phyloP scores from a whole-genome alignment of 768 basidiomycete genomes.

The Cystofilobasidium macerans region DNA sequence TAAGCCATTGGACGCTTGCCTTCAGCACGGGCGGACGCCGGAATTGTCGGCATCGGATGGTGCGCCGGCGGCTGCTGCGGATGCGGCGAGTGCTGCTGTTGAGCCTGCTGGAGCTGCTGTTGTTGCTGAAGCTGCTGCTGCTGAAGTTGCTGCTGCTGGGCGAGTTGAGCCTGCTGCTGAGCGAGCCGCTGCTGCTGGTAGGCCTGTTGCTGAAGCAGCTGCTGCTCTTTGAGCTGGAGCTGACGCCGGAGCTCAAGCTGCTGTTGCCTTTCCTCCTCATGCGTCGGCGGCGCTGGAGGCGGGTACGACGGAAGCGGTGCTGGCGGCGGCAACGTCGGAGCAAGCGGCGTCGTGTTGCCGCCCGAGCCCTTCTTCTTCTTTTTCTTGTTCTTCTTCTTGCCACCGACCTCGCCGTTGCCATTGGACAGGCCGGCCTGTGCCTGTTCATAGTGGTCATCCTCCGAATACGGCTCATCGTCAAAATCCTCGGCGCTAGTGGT shows the following conservation, averaged over 20 bases:
- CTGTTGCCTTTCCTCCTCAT: slow-evolving; percentile 32
- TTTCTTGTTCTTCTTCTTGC: slow-evolving; percentile 27
- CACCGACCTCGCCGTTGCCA: slow-evolving; percentile 4
- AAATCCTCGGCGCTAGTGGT: slow-evolving; percentile 44
- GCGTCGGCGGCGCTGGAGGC: slow-evolving; percentile 3
- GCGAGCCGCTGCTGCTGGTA: slow-evolving; percentile 40
- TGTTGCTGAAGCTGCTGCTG: slow-evolving; percentile 29
- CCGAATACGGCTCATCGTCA: slow-evolving; percentile 42
- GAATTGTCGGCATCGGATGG: slow-evolving; percentile 36
- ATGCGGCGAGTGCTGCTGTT: slow-evolving; percentile 41
- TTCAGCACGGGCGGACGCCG: slow-evolving; percentile 60
- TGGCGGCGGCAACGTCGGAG: slow-evolving; percentile 7
- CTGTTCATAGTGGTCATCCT: slow-evolving; percentile 25
- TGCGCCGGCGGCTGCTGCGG: slow-evolving; percentile 41
- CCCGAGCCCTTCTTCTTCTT: slow-evolving; percentile 27
- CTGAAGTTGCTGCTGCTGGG: slow-evolving; percentile 42
- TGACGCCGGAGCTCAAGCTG: slow-evolving; percentile 38
- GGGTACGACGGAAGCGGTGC: slow-evolving; percentile 5
- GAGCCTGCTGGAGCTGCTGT: slow-evolving; percentile 36
- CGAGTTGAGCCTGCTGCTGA: slow-evolving; percentile 43
- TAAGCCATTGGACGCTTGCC: slow-evolving; percentile 91
- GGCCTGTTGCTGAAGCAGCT: slow-evolving; percentile 40
- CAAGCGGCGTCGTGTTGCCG: background rate
- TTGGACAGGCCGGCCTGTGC: slow-evolving; percentile 5
- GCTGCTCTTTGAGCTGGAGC: slow-evolving; percentile 40